Percentiles rank a stretch among this genome's conserved stretches.
Conservation (phyloP, 306 rosid species). For the Cicer bijugum region DNA sequence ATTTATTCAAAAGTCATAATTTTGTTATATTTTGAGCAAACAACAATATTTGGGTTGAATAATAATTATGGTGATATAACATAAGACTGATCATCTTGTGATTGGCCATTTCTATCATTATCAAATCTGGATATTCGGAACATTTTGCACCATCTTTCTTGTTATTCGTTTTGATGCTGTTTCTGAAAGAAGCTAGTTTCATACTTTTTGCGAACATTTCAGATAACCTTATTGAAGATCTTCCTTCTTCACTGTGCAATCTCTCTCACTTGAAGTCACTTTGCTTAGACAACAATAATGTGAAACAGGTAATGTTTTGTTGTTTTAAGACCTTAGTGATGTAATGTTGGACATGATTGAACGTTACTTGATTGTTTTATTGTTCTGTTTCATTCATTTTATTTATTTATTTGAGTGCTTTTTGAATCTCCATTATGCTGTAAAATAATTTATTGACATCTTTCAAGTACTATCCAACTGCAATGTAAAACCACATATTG, state of each 20-base stretch:
- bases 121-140: conserved; percentile 31
- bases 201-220: conserved; percentile 44
- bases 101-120: conserved; percentile 32
- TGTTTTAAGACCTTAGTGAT: conserved; percentile 26
- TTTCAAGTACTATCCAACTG: background rate
- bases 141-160: conserved; percentile 17
- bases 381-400: conserved; percentile 5
- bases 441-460: conserved; percentile 8
- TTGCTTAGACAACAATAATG: conserved; percentile 74
- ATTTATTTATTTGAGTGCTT: background rate
- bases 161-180: conserved; percentile 28
- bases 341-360: conserved; percentile 31
- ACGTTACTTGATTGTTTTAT: conserved; percentile 4
- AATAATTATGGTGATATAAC: conserved; percentile 32
- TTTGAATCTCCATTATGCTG: conserved; percentile 9
- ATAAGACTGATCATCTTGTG: conserved; percentile 16
- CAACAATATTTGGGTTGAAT: conserved; percentile 23
- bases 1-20: conserved; percentile 1
- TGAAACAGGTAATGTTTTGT: conserved; percentile 70
- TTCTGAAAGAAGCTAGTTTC: conserved; percentile 42
- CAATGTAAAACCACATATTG: conserved; percentile 24
- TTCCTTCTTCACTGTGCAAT: conserved; percentile 85
- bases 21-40: conserved; percentile 34
- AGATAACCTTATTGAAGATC: conserved; percentile 85
- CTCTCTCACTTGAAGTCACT: conserved; percentile 86